Base-by-base conservation (phyloP, 1,284 basidiomycete species). In the Papiliotrema fonsecae region DNA sequence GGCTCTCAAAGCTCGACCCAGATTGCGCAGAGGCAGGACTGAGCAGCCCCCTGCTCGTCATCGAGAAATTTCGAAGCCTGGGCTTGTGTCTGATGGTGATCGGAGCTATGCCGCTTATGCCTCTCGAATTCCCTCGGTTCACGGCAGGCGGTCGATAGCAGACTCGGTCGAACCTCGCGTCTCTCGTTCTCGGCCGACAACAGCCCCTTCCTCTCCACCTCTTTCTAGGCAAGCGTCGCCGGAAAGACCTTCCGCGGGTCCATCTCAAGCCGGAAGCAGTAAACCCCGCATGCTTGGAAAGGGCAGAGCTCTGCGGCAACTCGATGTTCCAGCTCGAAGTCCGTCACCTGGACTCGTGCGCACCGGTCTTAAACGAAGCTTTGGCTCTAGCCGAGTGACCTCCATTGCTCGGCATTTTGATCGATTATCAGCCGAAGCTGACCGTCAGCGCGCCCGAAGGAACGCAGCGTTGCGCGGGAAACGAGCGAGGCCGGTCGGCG, bases 401-500 rank as follows among this genome's bases (percentile, higher is more conserved):
- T 78, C 77, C 6, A 79, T 80, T 42, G 76, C 78, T 19, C 73
- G 77, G 9, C 78, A 80, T 49, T 75, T 75, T 49, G 78, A 80
- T 54, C 62, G 75, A 7, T 67, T 80, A 38, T 75, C 72, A 38
- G 72, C 76, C 22, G 77, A 80, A 50, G 77, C 77, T 2, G 78
- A 79, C 51, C 67, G 76, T 10, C 77, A 79, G 44, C 64, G 76
- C 3, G 74, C 76, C 47, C 75, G 75, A 47, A 69, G 75, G n/a
- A 61, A 77, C 14, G 64, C 69, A 9, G 52, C 69, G 7, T 67
- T 92, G 60, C 81, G 90, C n/a, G 86, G 87, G 14, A 86, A 84
- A 56, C 82, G 88, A 37, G 89, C 91, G n/a, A 83, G 94, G 32
- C 94, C 96, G 2, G 90, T 98, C 7, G 87, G 87, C 6, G 85